Base-by-base conservation (phyloP, 108 stramenopile genomes). In the Bacterosira constricta region DNA sequence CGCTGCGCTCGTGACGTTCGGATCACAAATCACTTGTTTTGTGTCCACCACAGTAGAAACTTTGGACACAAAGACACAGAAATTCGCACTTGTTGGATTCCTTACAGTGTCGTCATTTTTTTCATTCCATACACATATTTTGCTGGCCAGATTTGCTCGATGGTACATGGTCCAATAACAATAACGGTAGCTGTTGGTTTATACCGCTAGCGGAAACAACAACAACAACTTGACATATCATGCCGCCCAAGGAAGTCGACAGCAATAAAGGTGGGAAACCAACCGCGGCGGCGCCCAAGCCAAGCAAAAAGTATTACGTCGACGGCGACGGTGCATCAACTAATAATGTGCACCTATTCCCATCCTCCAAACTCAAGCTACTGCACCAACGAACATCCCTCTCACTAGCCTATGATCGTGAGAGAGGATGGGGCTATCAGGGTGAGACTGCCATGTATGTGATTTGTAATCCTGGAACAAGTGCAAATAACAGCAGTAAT, bases 381-480 rank as follows among this genome's bases (percentile, higher is more conserved):
- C 39, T 81, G 5, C 80, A 81, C 38, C 80, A 81, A 44, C 80
- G 80, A 27, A 76, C 73, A 20, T 65, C 74, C 1, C 75, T 81
- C 37, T 73, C 72, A 11, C 35, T 81, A 20, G 74, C 80, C 6
- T 76, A 57, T 46, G 47, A 75, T 38, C 37, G 49, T 1, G n/a
- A 18, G 10, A 47, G 35, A 31, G 67, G 80, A 5, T 81, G 80
- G 80, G 80, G 72, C 0, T 81, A 81, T 47, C 46, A 37, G 25
- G 80, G 80, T 27, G 80, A 76, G 37, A 81, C 80, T 7, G 59
- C 75, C 6, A 36, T 81, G 54, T 81, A 81, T 47, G 49, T 75
- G 12, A 69, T 30, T 20, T 35, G 7, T 30, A 63, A 37, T 42
- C 32, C 39, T 51, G 34, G 8, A 21, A 55, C 25, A 15, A 53